These are phyloP conservation scores for Microsporum audouinii DNA, from an alignment of 2,329 filamentous ascomycete species.

Conservation along the genomic window DNA sequence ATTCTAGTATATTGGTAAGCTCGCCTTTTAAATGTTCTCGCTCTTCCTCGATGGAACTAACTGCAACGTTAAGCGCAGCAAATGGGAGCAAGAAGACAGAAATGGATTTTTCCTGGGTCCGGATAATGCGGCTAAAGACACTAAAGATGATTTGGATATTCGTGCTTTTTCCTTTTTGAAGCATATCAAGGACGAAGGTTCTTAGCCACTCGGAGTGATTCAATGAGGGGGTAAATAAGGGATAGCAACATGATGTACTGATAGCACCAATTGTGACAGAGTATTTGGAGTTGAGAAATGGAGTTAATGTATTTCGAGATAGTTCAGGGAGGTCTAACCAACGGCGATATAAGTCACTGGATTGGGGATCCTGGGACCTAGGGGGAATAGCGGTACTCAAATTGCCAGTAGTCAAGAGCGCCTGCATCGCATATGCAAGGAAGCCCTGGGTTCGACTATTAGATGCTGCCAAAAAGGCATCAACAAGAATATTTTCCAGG, in stretches of 20 bases:
- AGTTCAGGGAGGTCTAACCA: conserved; percentile 70
- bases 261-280: conserved; percentile 51
- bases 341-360: conserved; percentile 54
- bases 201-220: conserved; percentile 74
- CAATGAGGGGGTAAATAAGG: conserved; percentile 59
- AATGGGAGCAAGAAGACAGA: conserved; percentile 84
- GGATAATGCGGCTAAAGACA: conserved; percentile 68
- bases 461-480: conserved; percentile 79
- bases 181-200: conserved; percentile 65
- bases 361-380: conserved; percentile 43
- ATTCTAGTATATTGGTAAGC: conserved; percentile 59
- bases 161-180: conserved; percentile 62
- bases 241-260: conserved; percentile 53
- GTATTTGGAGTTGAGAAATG: conserved; percentile 79
- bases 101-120: conserved; percentile 74
- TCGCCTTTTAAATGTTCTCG: conserved; percentile 58
- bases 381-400: conserved; percentile 48
- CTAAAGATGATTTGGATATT: conserved; percentile 70
- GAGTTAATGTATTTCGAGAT: conserved; percentile 69
- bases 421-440: conserved; percentile 88
- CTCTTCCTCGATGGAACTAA: conserved; percentile 57
- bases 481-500: conserved; percentile 76
- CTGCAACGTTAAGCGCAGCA: conserved; percentile 67
- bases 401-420: conserved; percentile 66
- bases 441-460: conserved; percentile 83